A percentile compares a stretch with the other conserved stretches of the same genome.
Evolutionary conservation across 2,329 filamentous ascomycete genomes (phyloP).

Genomic region (Kalaharituber pfeilii): DNA sequence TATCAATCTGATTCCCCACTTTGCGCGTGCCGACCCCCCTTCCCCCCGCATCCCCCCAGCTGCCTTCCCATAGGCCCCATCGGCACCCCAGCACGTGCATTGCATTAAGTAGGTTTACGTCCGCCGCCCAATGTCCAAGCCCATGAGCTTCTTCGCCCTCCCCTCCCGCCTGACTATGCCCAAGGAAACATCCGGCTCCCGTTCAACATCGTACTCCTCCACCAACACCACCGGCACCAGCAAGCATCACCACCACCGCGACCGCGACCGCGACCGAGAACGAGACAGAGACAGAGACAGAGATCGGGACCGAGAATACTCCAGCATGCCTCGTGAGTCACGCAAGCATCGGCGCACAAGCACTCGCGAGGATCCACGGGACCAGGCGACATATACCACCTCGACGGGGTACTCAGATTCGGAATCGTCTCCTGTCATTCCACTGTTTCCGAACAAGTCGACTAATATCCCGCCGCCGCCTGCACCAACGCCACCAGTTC

Average conservation of each 20-base stretch:
- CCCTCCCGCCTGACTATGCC: no score
- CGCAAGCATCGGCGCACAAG: not conserved
- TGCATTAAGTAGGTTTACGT: no score
- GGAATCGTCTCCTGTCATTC: not conserved
- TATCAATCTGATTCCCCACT: no score
- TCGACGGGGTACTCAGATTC: not conserved
- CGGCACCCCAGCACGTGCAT: no score
- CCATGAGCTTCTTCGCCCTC: no score
- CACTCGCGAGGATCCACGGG: not conserved
- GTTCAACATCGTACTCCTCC: not conserved
- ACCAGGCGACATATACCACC: not conserved
- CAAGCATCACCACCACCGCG: not conserved
- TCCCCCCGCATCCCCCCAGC: no score
- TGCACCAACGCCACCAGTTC: no score
- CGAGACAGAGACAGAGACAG: no score
- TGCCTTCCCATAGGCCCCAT: no score
- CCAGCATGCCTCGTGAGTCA: not conserved
- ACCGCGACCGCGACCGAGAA: not conserved
- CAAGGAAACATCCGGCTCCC: not conserved
- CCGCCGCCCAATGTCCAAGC: no score
- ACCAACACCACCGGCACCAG: not conserved
- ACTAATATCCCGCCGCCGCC: no score
- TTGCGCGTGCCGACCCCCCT: no score
- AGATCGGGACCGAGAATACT: not conserved
- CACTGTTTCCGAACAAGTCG: not conserved